Evolutionary conservation across 352 stramenopile species (phyloP).

Genomic region (Phytopythium oedochilum): DNA sequence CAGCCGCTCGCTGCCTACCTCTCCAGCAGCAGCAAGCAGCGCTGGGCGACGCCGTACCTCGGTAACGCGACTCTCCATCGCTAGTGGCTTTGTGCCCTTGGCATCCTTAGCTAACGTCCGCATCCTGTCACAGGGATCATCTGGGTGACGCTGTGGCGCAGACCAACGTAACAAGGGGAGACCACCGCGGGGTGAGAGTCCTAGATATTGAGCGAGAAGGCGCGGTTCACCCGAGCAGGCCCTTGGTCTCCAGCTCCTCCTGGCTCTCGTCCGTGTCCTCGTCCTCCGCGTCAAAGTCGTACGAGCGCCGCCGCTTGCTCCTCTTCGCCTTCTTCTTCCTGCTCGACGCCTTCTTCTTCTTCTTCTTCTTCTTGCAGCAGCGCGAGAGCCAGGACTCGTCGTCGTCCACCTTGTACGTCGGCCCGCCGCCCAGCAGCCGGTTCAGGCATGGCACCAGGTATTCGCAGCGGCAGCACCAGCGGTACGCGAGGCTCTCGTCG

Average conservation of each 20-base stretch:
- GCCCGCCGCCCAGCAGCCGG: slow-evolving; percentile 50
- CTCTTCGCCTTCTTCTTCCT: slow-evolving; percentile 30
- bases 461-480: slow-evolving; percentile 72
- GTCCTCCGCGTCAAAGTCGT: slow-evolving; percentile 31
- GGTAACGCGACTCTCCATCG: slow-evolving; percentile 23
- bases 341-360: slow-evolving; percentile 24
- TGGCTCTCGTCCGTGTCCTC: slow-evolving; percentile 18
- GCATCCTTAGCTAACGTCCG: neutral
- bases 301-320: slow-evolving; percentile 19
- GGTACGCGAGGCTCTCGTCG: slow-evolving; percentile 55
- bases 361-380: slow-evolving; percentile 18
- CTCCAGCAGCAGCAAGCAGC: neutral
- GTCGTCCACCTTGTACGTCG: slow-evolving; percentile 55
- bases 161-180: slow-evolving; percentile 10
- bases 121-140: slow-evolving; percentile 33
- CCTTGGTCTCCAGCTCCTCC: slow-evolving; percentile 30
- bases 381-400: slow-evolving; percentile 11
- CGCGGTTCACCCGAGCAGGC: slow-evolving; percentile 39
- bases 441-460: slow-evolving; percentile 68
- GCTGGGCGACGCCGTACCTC: slow-evolving; percentile 45
- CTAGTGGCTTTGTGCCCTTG: neutral
- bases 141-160: slow-evolving; percentile 53
- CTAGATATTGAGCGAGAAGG: too few relatives aligned
- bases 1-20: slow-evolving; percentile 41
- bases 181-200: too few relatives aligned